A percentile compares a stretch with the other conserved stretches of the same genome.
phyloP scores from a whole-genome alignment of 140 eudicot genomes.

The Ambrosia hybrid region DNA sequence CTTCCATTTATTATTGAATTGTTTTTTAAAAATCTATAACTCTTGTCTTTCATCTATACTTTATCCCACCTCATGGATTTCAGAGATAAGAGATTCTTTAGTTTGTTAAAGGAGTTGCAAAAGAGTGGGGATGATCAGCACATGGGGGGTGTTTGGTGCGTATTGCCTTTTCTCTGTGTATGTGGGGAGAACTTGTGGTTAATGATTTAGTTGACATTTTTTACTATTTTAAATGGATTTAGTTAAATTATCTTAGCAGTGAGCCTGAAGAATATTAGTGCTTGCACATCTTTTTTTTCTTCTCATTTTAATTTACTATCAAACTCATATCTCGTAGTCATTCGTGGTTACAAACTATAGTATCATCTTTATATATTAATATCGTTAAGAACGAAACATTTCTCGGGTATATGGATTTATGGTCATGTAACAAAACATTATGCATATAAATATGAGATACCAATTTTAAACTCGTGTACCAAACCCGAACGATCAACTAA shows the following conservation, averaged over 20 bases:
- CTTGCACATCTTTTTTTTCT: neutral
- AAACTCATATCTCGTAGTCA: neutral
- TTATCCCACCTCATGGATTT: conserved; percentile 34
- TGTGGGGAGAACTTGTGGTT: conserved; percentile 52
- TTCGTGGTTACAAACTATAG: neutral
- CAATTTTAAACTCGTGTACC: too few relatives aligned
- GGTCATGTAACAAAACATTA: too few relatives aligned
- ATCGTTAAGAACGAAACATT: too few relatives aligned
- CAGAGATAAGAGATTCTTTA: conserved; percentile 35
- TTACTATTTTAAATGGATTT: neutral
- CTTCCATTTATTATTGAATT: conserved; percentile 31
- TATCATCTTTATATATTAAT: neutral
- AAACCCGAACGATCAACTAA: too few relatives aligned
- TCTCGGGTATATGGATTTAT: too few relatives aligned
- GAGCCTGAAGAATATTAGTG: too few relatives aligned
- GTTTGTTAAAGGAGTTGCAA: conserved; percentile 30
- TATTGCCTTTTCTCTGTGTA: conserved; percentile 34
- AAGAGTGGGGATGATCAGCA: conserved; percentile 41
- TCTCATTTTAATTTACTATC: neutral
- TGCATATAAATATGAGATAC: too few relatives aligned
- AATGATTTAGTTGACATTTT: neutral
- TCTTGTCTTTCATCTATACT: conserved; percentile 24
- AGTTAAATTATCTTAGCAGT: neutral
- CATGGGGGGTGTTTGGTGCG: conserved; percentile 34
- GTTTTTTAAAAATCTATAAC: conserved; percentile 32